A percentile compares a stretch with the other conserved stretches of the same genome.
These are phyloP conservation scores for Amaranthus cruentus DNA, from an alignment of 148 eudicot genomes.

Conservation along the genomic window DNA sequence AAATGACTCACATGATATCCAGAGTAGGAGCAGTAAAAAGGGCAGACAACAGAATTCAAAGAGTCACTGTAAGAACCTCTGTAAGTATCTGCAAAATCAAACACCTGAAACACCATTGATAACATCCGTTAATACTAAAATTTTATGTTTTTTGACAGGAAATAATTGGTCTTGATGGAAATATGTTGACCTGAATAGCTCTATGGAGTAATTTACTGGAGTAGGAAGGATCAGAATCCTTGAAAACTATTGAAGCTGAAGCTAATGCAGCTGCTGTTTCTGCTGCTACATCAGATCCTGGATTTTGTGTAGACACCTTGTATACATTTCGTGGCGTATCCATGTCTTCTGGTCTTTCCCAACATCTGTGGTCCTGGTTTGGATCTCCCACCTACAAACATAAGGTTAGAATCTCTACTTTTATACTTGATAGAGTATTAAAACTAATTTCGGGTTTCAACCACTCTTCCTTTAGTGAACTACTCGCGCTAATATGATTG, in stretches of 20 bases:
- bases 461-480: too few species aligned
- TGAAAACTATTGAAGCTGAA: conserved; percentile 81
- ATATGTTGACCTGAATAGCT: conserved; percentile 41
- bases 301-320: conserved; percentile 56
- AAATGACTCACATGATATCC: conserved; percentile 58
- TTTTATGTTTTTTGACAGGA: neutral
- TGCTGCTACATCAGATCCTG: conserved; percentile 94
- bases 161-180: neutral
- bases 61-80: conserved; percentile 80
- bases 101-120: conserved; percentile 40
- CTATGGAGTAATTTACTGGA: conserved; percentile 50
- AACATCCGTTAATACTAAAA: neutral
- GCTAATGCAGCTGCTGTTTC: conserved; percentile 93
- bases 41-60: conserved; percentile 63
- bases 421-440: too few species aligned
- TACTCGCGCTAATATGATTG: too few species aligned
- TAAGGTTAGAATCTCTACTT: neutral
- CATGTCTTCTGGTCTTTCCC: conserved; percentile 99
- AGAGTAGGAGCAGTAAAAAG: conserved; percentile 86
- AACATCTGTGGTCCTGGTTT: conserved; percentile 64
- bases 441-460: too few species aligned
- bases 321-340: conserved; percentile 77
- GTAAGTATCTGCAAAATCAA: conserved; percentile 67
- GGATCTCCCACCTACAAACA: conserved; percentile 71
- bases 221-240: conserved; percentile 65